Conservation (phyloP, 2,329 filamentous ascomycete species). For the Scytalidium sp. region DNA sequence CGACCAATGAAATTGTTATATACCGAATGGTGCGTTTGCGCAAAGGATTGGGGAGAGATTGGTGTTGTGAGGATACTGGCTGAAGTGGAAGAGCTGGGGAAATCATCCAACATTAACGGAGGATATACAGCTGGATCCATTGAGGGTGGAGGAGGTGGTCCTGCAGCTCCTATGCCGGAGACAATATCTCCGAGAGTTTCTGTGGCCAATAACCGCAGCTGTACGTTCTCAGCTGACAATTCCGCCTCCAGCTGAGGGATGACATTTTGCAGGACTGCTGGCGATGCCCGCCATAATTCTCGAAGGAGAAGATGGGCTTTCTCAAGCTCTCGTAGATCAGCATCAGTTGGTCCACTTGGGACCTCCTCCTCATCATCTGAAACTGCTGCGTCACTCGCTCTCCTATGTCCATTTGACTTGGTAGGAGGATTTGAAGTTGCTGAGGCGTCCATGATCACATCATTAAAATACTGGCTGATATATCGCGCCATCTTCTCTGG, state of each 20-base stretch:
- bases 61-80: constrained; percentile 71
- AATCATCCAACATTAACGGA: constrained; percentile 63
- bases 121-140: constrained; percentile 85
- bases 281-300: constrained; percentile 91
- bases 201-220: constrained; percentile 82
- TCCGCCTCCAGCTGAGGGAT: constrained; percentile 93
- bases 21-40: constrained; percentile 72
- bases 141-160: constrained; percentile 67
- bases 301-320: constrained; percentile 88
- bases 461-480: constrained; percentile 94
- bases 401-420: constrained; percentile 51
- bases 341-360: constrained; percentile 65
- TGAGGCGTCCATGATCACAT: constrained; percentile 88
- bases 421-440: constrained; percentile 42
- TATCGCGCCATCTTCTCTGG: constrained; percentile 94
- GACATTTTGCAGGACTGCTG: constrained; percentile 85
- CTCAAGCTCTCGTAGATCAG: constrained; percentile 81
- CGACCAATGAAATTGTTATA: constrained; percentile 85
- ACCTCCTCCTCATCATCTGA: constrained; percentile 62
- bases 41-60: constrained; percentile 84
- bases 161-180: constrained; percentile 87
- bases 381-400: constrained; percentile 49
- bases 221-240: constrained; percentile 82
- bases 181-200: constrained; percentile 95
- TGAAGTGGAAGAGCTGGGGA: constrained; percentile 50